Percentiles rank a stretch among this genome's conserved stretches.
phyloP scores from a whole-genome alignment of 176 grass and related monocot species.

The Luzula sylvatica region DNA sequence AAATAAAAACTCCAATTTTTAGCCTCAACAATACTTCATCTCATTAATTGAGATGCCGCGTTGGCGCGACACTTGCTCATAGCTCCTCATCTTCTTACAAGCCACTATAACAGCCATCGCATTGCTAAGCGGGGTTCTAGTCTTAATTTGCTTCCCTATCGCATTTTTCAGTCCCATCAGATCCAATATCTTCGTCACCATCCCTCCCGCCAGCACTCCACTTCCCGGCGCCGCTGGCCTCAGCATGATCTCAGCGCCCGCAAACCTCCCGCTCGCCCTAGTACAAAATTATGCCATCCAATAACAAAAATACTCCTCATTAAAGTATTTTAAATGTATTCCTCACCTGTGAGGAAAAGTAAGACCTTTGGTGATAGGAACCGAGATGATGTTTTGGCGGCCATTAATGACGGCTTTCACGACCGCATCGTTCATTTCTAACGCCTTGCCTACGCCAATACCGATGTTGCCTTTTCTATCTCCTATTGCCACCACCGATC shows the following conservation, averaged over 20 bases:
- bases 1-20: too few species aligned
- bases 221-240: constrained; percentile 80
- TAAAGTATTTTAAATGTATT: too few species aligned
- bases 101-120: constrained; percentile 74
- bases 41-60: constrained; percentile 77
- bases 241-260: constrained; percentile 84
- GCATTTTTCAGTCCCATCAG: constrained; percentile 86
- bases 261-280: constrained; percentile 63
- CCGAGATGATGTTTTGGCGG: constrained; percentile 62
- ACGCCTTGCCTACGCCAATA: constrained; percentile 77
- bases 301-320: too few species aligned
- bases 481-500: constrained; percentile 65
- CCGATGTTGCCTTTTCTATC: constrained; percentile 83
- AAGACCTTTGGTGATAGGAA: constrained; percentile 75
- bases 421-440: constrained; percentile 69
- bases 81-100: constrained; percentile 55
- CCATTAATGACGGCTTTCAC: constrained; percentile 64
- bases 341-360: constrained; percentile 83
- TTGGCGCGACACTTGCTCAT: constrained; percentile 47
- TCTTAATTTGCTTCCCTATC: constrained; percentile 76
- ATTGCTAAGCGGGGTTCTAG: constrained; percentile 73
- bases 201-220: constrained; percentile 63
- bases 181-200: constrained; percentile 73
- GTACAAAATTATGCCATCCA: too few species aligned
- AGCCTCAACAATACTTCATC: constrained; percentile 44